These are phyloP conservation scores for Xylaria bambusicola DNA, from an alignment of 495 filamentous ascomycete species.

Conservation along the genomic window DNA sequence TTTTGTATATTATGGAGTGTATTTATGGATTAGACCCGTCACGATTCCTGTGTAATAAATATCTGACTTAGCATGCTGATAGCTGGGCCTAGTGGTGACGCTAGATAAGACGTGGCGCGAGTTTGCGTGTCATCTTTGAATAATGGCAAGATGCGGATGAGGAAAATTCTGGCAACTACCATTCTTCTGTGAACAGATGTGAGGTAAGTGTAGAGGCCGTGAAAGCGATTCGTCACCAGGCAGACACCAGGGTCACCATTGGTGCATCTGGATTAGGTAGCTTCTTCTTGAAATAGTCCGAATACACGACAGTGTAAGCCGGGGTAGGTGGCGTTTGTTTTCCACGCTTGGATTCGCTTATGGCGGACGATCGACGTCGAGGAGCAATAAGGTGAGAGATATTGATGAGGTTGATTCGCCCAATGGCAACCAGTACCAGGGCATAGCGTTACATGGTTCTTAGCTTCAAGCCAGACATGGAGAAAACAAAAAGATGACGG, in stretches of 20 bases:
- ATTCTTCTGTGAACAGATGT: too few relatives aligned
- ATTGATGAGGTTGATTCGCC: not conserved
- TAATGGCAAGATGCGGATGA: too few relatives aligned
- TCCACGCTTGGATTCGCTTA: slow-evolving; percentile 12
- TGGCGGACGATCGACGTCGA: slow-evolving; percentile 13
- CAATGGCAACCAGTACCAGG: slow-evolving; percentile 11
- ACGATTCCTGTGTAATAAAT: not conserved
- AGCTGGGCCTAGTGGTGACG: not conserved
- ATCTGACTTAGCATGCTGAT: not conserved
- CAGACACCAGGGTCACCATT: not conserved
- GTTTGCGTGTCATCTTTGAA: too few relatives aligned
- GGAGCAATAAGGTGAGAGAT: slow-evolving; percentile 20
- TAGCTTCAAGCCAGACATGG: not conserved
- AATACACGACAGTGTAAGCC: slow-evolving; percentile 5
- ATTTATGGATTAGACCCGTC: not conserved
- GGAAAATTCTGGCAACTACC: too few relatives aligned
- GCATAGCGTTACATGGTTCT: slow-evolving; percentile 14
- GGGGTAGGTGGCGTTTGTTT: slow-evolving; percentile 13
- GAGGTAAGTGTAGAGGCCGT: too few relatives aligned
- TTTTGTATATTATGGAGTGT: not conserved
- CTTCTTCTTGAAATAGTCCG: slow-evolving; percentile 12
- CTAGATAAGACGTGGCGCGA: not conserved
- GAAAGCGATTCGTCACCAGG: too few relatives aligned
- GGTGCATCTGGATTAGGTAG: slow-evolving; percentile 3
- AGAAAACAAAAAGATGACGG: not conserved